Evolutionary conservation across 75 land plant species (phyloP).

Genomic region (Chamaecyparis obtusa): DNA sequence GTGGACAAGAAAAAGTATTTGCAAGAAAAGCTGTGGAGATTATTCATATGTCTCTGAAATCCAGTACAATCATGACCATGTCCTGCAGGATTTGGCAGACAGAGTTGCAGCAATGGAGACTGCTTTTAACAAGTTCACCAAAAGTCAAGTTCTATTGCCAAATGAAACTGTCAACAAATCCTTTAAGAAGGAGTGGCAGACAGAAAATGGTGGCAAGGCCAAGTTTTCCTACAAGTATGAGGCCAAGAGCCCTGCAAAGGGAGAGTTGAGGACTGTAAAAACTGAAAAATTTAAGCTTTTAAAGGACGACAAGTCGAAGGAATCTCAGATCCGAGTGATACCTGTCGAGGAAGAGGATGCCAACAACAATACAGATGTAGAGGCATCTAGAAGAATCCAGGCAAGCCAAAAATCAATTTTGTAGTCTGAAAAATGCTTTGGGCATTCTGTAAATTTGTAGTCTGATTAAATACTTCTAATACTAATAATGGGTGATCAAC

Average conservation of each 20-base stretch:
- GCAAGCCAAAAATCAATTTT: background rate
- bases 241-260: background rate
- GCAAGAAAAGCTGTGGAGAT: background rate
- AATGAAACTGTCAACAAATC: background rate
- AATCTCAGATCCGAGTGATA: background rate
- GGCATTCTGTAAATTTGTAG: background rate
- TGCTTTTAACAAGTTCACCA: background rate
- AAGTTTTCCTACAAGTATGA: conserved; percentile 9
- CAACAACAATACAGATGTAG: background rate
- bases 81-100: background rate
- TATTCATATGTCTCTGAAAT: background rate
- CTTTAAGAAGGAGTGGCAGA: conserved; percentile 9
- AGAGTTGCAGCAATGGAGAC: conserved; percentile 10
- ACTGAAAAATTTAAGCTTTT: conserved; percentile 1
- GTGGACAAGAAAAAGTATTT: background rate
- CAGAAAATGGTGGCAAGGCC: background rate
- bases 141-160: background rate
- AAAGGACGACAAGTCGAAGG: background rate
- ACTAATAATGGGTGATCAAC: background rate
- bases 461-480: background rate
- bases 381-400: conserved; percentile 2
- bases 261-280: background rate
- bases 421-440: background rate
- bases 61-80: background rate
- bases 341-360: background rate